Evolutionary conservation across 495 filamentous ascomycete species (phyloP), one percentile per base, ranked within the genome.

Genomic region (Hypoxylon crocopeplum): DNA sequence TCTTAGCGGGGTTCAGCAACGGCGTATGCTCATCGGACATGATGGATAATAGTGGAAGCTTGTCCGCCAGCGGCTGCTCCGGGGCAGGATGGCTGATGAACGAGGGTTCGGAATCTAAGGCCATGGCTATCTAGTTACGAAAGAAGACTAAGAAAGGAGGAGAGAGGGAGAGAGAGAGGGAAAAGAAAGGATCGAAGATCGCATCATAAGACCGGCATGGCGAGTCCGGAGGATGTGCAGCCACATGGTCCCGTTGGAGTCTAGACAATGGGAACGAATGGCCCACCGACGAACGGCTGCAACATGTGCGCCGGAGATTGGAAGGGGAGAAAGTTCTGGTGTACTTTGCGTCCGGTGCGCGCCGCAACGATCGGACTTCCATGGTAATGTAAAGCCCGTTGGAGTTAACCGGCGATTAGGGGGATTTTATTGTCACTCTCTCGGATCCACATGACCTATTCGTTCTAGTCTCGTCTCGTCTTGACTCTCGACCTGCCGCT

Each of bases 11-110:
- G 15, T 17, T 24, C 8, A 63, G 36, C 17, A 68, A 27, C 40
- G 68, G 55, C 19, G 58, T 66, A 36, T 59, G 58, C 36, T 70
- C 68, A 15, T 36, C 56, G 29, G 57, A 12, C 38, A 54, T 44
- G 2, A 12, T 13, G 19, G 3, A 11, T 5, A 12, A 1, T n/a
- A 17, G 8, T 8, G 32, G 20, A 12, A 24, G 53, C 13, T 48
- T 50, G 33, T 48, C 29, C 8, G 42, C 46, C 29, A 34, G 30
- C n/a, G 34, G 24, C 29, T 33, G 27, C 41, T 56, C 32, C n/a
- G 20, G 30, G 13, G 33, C 38, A 12, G 56, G 44, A 24, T 42
- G 55, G 25, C 32, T 46, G 8, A n/a, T 36, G 39, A 34, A 4
- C 16, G 39, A 29, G 33, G 39, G 19, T 24, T 42, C 34, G 0